phyloP scores from a whole-genome alignment of 2,329 filamentous ascomycete genomes.

The Apiospora pterosperma region DNA sequence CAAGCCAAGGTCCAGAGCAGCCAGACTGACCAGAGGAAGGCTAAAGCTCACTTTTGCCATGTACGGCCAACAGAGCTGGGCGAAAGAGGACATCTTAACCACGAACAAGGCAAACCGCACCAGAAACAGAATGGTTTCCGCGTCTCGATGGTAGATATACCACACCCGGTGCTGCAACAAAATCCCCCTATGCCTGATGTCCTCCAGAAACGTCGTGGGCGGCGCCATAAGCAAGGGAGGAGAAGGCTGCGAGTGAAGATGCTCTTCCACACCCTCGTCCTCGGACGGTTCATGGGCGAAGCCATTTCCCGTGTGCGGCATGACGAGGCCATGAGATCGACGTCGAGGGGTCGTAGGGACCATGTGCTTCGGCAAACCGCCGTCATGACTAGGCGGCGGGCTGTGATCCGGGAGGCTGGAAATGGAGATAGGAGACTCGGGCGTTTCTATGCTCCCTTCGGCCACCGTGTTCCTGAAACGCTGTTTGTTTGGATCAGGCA shows the following conservation, averaged over 20 bases:
- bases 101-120: constrained; percentile 62
- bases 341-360: constrained; percentile 25
- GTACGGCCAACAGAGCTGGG: constrained; percentile 68
- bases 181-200: constrained; percentile 28
- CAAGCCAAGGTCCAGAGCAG: constrained; percentile 60
- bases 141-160: constrained; percentile 27
- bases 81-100: constrained; percentile 63
- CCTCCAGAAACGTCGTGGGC: constrained; percentile 33
- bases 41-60: constrained; percentile 61
- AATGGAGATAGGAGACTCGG: constrained; percentile 3
- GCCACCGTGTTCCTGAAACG: constrained; percentile 18
- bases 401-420: constrained; percentile 16
- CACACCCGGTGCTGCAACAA: constrained; percentile 34
- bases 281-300: constrained; percentile 28
- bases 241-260: constrained; percentile 15
- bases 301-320: constrained; percentile 39
- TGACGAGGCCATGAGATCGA: constrained; percentile 32
- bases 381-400: constrained; percentile 23
- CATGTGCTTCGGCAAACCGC: constrained; percentile 29
- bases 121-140: constrained; percentile 29
- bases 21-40: constrained; percentile 65
- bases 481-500: constrained; percentile 35
- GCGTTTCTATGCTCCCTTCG: constrained; percentile 24
- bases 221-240: constrained; percentile 48
- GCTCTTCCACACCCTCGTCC: constrained; percentile 11